Conservation (phyloP, 2,329 filamentous ascomycete species). For the Didymella exigua region DNA sequence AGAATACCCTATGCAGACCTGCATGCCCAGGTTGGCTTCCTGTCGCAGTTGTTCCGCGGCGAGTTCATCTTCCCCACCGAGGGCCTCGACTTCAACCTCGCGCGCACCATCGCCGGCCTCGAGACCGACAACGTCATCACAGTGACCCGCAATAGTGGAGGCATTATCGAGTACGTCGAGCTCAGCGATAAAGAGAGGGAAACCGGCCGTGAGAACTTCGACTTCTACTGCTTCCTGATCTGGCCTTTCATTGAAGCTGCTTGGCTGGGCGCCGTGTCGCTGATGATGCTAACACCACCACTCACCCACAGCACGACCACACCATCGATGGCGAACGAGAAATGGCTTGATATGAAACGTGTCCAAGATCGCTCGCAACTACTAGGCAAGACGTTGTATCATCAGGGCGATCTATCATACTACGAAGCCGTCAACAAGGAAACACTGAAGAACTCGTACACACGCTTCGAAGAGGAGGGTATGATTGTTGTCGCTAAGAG, state of each 20-base stretch:
- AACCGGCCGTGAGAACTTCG: conserved; percentile 88
- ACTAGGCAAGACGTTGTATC: conserved; percentile 92
- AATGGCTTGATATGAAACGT: conserved; percentile 80
- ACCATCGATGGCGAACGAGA: conserved; percentile 47
- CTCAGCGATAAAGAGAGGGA: conserved; percentile 76
- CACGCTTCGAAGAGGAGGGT: conserved; percentile 86
- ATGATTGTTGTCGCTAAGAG: conserved; percentile 75
- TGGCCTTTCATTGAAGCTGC: conserved; percentile 97
- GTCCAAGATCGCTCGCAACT: conserved; percentile 83
- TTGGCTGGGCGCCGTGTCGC: conserved; percentile 87
- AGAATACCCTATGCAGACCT: conserved; percentile 77
- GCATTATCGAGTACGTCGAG: conserved; percentile 67
- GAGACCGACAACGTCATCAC: conserved; percentile 79
- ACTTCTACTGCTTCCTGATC: conserved; percentile 98
- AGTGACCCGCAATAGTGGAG: conserved; percentile 62
- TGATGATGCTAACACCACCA: conserved; percentile 85
- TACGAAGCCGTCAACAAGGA: conserved; percentile 99
- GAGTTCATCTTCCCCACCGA: conserved; percentile 97
- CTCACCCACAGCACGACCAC: conserved; percentile 33
- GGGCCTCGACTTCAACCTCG: conserved; percentile 78
- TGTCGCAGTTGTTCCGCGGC: conserved; percentile 88
- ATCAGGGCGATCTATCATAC: conserved; percentile 95
- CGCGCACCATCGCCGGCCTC: conserved; percentile 76
- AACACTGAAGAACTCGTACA: conserved; percentile 90
- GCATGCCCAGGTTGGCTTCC: conserved; percentile 79